These are phyloP conservation scores for Heteromeles arbutifolia DNA, from an alignment of 306 rosid species.

Conservation along the genomic window DNA sequence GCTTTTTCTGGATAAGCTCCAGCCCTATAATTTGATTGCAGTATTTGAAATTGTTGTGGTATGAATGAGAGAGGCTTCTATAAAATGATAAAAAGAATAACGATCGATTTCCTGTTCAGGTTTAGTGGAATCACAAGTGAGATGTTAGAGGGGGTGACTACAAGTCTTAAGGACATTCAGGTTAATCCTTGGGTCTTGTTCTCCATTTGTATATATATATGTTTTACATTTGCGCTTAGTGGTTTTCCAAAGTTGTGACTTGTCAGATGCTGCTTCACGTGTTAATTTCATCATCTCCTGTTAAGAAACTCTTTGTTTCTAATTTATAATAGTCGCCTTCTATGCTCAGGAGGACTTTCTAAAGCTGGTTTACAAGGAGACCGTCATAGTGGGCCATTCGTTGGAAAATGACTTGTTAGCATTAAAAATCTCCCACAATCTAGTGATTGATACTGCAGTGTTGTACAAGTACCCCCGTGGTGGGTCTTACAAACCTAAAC, in stretches of 20 bases:
- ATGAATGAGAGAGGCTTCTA: background rate
- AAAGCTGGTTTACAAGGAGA: conserved; percentile 76
- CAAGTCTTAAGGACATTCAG: conserved; percentile 82
- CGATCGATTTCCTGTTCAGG: conserved; percentile 33
- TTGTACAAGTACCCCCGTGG: conserved; percentile 68
- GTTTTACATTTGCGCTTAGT: conserved; percentile 10
- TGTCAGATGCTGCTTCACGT: conserved; percentile 9
- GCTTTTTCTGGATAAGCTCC: background rate
- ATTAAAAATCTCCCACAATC: conserved; percentile 65
- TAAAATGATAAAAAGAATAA: background rate
- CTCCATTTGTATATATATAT: background rate
- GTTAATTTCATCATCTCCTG: conserved; percentile 8
- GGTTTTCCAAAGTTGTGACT: background rate
- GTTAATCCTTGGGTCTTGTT: conserved; percentile 34
- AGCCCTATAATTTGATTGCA: background rate
- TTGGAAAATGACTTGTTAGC: conserved; percentile 89
- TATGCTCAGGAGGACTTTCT: conserved; percentile 60
- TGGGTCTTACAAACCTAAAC: conserved; percentile 69
- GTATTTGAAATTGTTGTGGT: background rate
- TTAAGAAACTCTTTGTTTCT: conserved; percentile 18
- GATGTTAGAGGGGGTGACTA: conserved; percentile 81
- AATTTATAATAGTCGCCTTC: conserved; percentile 34
- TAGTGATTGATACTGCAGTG: conserved; percentile 82
- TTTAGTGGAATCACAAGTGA: conserved; percentile 89
- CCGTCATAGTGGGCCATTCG: conserved; percentile 87